Evolutionary conservation across 768 basidiomycete species (phyloP), one percentile per base, ranked within the genome.

Genomic region (Russula earlei): DNA sequence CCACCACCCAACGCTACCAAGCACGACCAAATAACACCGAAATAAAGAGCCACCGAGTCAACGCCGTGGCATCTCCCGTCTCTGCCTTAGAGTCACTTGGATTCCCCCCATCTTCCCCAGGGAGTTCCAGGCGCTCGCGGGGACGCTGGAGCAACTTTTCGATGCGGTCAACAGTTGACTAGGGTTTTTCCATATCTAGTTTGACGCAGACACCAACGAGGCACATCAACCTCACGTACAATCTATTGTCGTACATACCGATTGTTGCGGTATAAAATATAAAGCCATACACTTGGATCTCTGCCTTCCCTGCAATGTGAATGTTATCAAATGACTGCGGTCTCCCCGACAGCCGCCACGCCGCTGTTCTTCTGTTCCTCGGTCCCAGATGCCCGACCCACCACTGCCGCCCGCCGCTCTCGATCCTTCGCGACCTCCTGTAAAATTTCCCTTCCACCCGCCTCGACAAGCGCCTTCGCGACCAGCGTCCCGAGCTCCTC

Each of bases 351-450:
- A 55, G 37, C 54, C 44, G 33, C 55, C 45, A 36, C 48, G 49
- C 61, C 54, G 19, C 49, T 48, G 15, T 62, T 54, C 17, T 46
- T 27, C 27, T 46, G 27, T 27, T 44, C 63, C 38, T 68, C 65
- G 17, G 72, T 71, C 46, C 63, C 66, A 24, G 68, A 12, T 11
- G 17, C 76, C 54, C 74, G 74, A 6, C 56, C 53, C 25, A n/a
- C n/a, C n/a, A n/a, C n/a, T n/a, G 17, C 74, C n/a, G 8, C 33
- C 49, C 80, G 70, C 33, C 69, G 70, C 46, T 73, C 76, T 59
- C 86, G 75, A 64, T 90, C 84, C 51, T 66, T 67, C n/a, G 79
- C 85, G 62, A 99, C 88, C 53, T 89, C 88, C 37, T 89, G 83
- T 67, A 99, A 67, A 61, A 99, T 88, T 57, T 75, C 77, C 63